These are phyloP conservation scores for Catenaria anguillulae DNA, from an alignment of 371 early-diverging fungal species.

Conservation along the genomic window DNA sequence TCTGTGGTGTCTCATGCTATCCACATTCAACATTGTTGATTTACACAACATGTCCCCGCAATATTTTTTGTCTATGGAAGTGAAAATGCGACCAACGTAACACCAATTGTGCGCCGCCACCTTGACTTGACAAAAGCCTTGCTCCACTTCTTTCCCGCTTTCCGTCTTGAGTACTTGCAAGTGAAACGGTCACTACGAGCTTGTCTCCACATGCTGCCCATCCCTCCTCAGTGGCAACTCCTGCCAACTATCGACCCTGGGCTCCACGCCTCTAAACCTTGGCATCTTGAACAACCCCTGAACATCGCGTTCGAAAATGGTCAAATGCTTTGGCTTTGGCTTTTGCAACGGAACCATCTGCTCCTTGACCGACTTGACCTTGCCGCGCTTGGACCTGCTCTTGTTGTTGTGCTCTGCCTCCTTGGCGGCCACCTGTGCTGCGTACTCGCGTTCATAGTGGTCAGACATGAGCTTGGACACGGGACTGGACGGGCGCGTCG, in stretches of 20 bases:
- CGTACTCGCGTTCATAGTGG: slow-evolving; percentile 31
- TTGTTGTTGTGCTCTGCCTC: background rate
- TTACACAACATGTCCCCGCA: too few relatives aligned
- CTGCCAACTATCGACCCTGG: background rate
- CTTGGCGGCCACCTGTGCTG: slow-evolving; percentile 14
- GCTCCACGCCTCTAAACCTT: slow-evolving; percentile 19
- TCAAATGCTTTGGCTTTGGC: slow-evolving; percentile 12
- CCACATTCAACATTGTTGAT: too few relatives aligned
- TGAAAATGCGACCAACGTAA: too few relatives aligned
- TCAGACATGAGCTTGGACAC: slow-evolving; percentile 35
- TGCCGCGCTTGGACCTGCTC: background rate
- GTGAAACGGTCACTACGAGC: too few relatives aligned
- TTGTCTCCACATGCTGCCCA: too few relatives aligned
- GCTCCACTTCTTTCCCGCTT: too few relatives aligned
- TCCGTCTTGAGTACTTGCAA: too few relatives aligned
- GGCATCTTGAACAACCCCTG: slow-evolving; percentile 29
- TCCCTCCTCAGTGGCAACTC: too few relatives aligned
- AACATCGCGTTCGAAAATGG: slow-evolving; percentile 22
- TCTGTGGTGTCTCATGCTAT: too few relatives aligned
- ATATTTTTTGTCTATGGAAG: too few relatives aligned
- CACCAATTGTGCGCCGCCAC: too few relatives aligned
- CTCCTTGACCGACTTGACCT: background rate
- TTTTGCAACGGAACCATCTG: slow-evolving; percentile 3
- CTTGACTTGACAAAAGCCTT: too few relatives aligned
- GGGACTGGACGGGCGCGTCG: slow-evolving; percentile 32